phyloP scores from a whole-genome alignment of 2,329 filamentous ascomycete genomes.

The Aspergillus sp. region DNA sequence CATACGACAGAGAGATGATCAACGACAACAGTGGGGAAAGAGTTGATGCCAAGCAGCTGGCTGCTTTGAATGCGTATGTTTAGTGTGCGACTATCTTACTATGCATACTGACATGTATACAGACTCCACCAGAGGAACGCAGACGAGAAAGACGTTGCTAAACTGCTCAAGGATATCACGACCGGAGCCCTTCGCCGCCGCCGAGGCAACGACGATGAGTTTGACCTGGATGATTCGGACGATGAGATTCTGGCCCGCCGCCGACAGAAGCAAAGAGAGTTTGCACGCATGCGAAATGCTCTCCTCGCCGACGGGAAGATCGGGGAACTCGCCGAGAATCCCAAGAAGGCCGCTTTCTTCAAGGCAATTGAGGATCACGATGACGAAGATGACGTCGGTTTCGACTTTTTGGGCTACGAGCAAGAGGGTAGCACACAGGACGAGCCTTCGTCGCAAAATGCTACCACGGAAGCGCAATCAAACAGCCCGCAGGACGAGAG shows the following conservation, averaged over 20 bases:
- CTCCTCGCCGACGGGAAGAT: constrained; percentile 87
- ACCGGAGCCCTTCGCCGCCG: constrained; percentile 86
- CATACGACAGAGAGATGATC: constrained; percentile 84
- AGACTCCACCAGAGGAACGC: constrained; percentile 78
- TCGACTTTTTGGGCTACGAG: constrained; percentile 68
- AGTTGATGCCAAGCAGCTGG: constrained; percentile 79
- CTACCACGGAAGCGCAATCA: constrained; percentile 24
- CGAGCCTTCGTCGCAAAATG: constrained; percentile 33
- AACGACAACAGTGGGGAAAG: constrained; percentile 78
- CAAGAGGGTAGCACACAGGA: constrained; percentile 48
- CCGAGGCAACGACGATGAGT: constrained; percentile 71
- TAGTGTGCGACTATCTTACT: constrained; percentile 9
- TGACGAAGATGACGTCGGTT: constrained; percentile 69
- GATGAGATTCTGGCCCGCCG: constrained; percentile 76
- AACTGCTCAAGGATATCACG: constrained; percentile 90
- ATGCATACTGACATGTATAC: constrained; percentile 27
- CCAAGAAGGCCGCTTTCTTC: constrained; percentile 88
- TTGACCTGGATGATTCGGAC: constrained; percentile 88
- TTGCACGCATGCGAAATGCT: constrained; percentile 88
- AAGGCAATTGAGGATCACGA: constrained; percentile 84
- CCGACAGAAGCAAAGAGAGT: constrained; percentile 82
- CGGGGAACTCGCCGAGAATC: constrained; percentile 85
- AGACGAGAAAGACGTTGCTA: constrained; percentile 86
- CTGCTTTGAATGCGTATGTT: constrained; percentile 86
- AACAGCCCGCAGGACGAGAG: constrained; percentile 24